These are phyloP conservation scores for Erythrophleum fordii DNA, from an alignment of 306 rosid species.

Conservation along the genomic window DNA sequence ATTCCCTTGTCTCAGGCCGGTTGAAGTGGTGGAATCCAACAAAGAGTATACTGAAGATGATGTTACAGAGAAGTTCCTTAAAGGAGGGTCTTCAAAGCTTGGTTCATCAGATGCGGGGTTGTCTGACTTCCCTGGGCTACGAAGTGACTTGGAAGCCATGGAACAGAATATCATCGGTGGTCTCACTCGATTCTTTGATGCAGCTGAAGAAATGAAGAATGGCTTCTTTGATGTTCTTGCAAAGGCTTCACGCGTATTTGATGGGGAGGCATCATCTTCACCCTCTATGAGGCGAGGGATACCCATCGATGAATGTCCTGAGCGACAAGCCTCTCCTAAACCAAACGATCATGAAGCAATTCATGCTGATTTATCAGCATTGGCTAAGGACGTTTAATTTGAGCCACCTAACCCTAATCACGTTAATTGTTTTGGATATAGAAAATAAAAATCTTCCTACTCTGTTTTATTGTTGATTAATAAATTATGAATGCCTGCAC, in stretches of 20 bases:
- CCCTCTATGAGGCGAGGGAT: constrained; percentile 54
- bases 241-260: constrained; percentile 48
- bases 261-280: constrained; percentile 55
- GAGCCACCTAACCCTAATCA: too few relatives aligned
- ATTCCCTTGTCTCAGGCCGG: constrained; percentile 57
- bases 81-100: constrained; percentile 53
- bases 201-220: constrained; percentile 73
- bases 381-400: constrained; percentile 74
- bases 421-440: background rate
- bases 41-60: constrained; percentile 84
- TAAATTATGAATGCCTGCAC: background rate
- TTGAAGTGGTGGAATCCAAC: constrained; percentile 79
- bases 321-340: constrained; percentile 44
- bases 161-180: constrained; percentile 59
- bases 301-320: constrained; percentile 51
- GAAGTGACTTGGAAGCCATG: constrained; percentile 66
- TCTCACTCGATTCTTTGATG: constrained; percentile 63
- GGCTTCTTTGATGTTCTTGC: constrained; percentile 56
- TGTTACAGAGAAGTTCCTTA: constrained; percentile 64
- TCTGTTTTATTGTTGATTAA: background rate
- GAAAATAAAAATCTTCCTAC: background rate
- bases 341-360: constrained; percentile 43
- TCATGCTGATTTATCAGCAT: constrained; percentile 56
- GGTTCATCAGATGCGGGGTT: constrained; percentile 47
- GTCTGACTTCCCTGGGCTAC: constrained; percentile 47